phyloP scores from a whole-genome alignment of 208 protist species.

The Acanthamoeba triangularis region DNA sequence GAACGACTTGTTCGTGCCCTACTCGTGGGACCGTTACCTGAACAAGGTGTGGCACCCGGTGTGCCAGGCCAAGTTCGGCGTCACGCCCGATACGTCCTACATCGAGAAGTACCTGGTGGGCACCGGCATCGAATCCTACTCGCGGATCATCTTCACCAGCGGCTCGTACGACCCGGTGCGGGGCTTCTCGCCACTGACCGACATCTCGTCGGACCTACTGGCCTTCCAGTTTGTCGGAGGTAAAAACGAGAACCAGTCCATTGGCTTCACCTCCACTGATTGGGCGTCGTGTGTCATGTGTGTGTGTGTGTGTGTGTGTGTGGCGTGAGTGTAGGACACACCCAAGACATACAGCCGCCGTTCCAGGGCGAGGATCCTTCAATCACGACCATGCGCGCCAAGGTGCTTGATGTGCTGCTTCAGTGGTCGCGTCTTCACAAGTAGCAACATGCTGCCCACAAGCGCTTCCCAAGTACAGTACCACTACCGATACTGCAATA shows the following conservation, averaged over 20 bases:
- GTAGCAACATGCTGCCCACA: too few relatives aligned
- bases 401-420: background rate
- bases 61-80: background rate
- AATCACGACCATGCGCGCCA: background rate
- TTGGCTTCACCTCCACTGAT: too few relatives aligned
- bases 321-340: background rate
- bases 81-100: background rate
- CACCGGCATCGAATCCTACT: conserved; percentile 9
- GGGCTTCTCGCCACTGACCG: background rate
- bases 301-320: background rate
- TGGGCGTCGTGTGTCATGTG: background rate
- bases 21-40: background rate
- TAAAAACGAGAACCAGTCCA: background rate
- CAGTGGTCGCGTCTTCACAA: background rate
- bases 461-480: too few relatives aligned
- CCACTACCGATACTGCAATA: too few relatives aligned
- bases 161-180: conserved; percentile 17
- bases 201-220: conserved; percentile 19
- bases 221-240: conserved; percentile 7
- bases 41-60: background rate
- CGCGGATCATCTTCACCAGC: conserved; percentile 53
- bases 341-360: conserved; percentile 26
- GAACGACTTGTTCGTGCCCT: conserved; percentile 83
- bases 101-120: conserved; percentile 39
- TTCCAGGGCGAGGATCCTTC: background rate